Evolutionary conservation across 1,284 basidiomycete genomes (phyloP).

Genomic region (Ganoderma multipileum): DNA sequence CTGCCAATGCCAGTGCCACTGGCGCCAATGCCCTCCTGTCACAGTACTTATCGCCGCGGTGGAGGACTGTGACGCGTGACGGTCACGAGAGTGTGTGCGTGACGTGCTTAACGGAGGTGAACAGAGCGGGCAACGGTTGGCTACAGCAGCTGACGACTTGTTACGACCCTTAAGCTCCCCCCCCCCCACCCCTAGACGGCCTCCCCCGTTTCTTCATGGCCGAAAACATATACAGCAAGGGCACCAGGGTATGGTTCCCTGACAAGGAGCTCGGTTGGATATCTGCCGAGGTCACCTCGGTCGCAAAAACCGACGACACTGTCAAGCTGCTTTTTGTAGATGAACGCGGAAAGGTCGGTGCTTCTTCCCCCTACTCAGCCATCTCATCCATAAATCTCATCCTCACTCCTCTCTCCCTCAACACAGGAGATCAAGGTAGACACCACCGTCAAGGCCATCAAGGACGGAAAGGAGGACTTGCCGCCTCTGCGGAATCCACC

Average conservation of each 20-base stretch:
- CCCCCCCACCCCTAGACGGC: constrained; percentile 14
- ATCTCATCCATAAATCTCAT: constrained; percentile 11
- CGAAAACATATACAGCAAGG: constrained; percentile 87
- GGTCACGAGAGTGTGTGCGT: constrained; percentile 1
- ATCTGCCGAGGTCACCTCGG: constrained; percentile 81
- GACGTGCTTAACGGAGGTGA: constrained; percentile 11
- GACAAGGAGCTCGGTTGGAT: constrained; percentile 95
- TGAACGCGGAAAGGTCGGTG: constrained; percentile 83
- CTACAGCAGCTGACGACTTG: constrained; percentile 30
- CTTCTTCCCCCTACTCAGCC: constrained; percentile 7
- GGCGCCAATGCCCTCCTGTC: no score
- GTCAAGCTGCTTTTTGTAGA: constrained; percentile 85
- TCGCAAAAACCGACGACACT: constrained; percentile 65
- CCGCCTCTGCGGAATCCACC: constrained; percentile 98
- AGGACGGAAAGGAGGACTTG: constrained; percentile 74
- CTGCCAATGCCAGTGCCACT: not conserved
- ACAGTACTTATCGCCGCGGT: no score
- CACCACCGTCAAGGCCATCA: constrained; percentile 82
- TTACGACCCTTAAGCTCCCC: constrained; percentile 23
- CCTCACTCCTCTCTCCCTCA: constrained; percentile 6
- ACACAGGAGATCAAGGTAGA: constrained; percentile 77
- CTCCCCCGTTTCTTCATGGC: constrained; percentile 56
- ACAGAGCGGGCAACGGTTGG: constrained; percentile 1
- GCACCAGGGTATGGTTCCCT: constrained; percentile 87
- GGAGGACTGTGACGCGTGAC: not conserved